A percentile compares a stretch with the other conserved stretches of the same genome.
Conservation (phyloP, 306 rosid genomes). For the Quercus parvula region DNA sequence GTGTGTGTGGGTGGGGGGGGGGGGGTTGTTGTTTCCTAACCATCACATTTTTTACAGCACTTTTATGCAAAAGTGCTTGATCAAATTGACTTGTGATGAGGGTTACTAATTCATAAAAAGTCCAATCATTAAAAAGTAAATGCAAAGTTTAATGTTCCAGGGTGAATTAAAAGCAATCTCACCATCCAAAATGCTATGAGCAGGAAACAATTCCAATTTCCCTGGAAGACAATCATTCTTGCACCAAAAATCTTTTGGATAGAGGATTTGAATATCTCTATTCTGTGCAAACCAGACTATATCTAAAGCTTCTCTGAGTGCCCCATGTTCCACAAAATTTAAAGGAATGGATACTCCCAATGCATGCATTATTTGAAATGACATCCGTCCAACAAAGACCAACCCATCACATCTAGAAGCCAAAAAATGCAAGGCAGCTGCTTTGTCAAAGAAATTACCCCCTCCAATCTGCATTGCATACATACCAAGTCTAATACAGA, state of each 20-base stretch:
- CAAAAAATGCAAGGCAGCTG: constrained; percentile 66
- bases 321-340: constrained; percentile 47
- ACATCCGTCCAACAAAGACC: constrained; percentile 82
- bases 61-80: neutral
- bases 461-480: constrained; percentile 77
- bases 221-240: constrained; percentile 39
- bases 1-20: too few relatives aligned
- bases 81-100: neutral
- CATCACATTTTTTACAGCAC: neutral
- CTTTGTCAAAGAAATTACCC: constrained; percentile 56
- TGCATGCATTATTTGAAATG: constrained; percentile 86
- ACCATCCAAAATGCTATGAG: constrained; percentile 66
- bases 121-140: neutral
- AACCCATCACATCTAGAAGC: constrained; percentile 71
- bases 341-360: constrained; percentile 59
- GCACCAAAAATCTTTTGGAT: constrained; percentile 88
- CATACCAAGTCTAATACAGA: constrained; percentile 14
- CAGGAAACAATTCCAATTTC: constrained; percentile 53
- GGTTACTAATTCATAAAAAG: neutral
- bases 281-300: constrained; percentile 47
- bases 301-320: constrained; percentile 47
- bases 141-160: neutral
- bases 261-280: constrained; percentile 50
- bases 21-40: neutral
- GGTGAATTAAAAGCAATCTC: constrained; percentile 21